Percentiles rank a stretch among this genome's conserved stretches.
These are phyloP conservation scores for Scedosporium minutisporum DNA, from an alignment of 2,329 filamentous ascomycete species.

Conservation along the genomic window DNA sequence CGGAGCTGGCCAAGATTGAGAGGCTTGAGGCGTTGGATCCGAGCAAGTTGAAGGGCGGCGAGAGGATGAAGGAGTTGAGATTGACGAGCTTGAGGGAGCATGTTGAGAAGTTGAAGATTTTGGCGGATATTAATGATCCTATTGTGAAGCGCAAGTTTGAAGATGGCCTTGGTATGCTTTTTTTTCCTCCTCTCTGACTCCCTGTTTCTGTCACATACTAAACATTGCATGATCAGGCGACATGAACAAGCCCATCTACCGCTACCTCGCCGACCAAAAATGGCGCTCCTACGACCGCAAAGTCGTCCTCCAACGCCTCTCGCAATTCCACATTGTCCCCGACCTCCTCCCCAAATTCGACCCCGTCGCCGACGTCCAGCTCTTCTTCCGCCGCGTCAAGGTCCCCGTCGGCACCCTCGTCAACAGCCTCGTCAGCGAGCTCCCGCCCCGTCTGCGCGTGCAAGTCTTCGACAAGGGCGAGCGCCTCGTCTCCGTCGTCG, in stretches of 20 bases:
- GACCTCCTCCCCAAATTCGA: conserved; percentile 77
- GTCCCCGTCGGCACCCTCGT: conserved; percentile 72
- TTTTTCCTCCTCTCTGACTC: background rate
- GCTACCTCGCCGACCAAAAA: conserved; percentile 74
- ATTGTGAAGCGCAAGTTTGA: conserved; percentile 89
- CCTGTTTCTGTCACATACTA: background rate
- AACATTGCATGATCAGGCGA: conserved; percentile 49
- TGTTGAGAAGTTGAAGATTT: conserved; percentile 72
- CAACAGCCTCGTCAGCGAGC: conserved; percentile 62
- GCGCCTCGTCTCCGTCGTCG: conserved; percentile 72
- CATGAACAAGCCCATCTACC: conserved; percentile 95
- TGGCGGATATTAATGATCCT: conserved; percentile 92
- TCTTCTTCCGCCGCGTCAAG: conserved; percentile 65
- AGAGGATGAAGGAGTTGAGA: conserved; percentile 53
- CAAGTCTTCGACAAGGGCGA: conserved; percentile 77
- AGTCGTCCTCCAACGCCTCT: conserved; percentile 74
- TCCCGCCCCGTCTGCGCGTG: conserved; percentile 64
- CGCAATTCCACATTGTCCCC: conserved; percentile 77
- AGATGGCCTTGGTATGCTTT: conserved; percentile 66
- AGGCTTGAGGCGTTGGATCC: conserved; percentile 51
- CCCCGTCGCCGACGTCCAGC: conserved; percentile 66
- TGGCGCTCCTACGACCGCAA: conserved; percentile 78
- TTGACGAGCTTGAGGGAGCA: conserved; percentile 61
- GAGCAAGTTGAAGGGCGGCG: conserved; percentile 50
- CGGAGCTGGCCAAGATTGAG: conserved; percentile 58